Evolutionary conservation across 345 rosid genomes (phyloP).

Genomic region (Zanthoxylum bungeanum): DNA sequence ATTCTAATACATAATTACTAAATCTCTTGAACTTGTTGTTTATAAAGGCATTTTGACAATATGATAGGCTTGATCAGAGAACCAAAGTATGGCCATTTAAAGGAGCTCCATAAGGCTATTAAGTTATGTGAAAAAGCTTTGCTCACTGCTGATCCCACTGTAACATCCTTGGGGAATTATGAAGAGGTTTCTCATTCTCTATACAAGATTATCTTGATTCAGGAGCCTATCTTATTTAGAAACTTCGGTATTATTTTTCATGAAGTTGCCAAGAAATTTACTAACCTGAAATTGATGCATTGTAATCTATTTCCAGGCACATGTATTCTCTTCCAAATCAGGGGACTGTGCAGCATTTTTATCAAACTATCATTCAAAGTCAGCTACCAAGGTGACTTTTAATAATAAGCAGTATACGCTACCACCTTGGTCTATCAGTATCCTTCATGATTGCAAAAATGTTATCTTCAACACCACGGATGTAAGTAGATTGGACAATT

Average conservation of each 20-base stretch:
- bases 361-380: slow-evolving; percentile 47
- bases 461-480: slow-evolving; percentile 69
- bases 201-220: not conserved
- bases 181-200: slow-evolving; percentile 64
- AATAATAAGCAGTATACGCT: slow-evolving; percentile 47
- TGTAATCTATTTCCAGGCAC: slow-evolving; percentile 41
- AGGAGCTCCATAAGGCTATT: slow-evolving; percentile 66
- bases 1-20: not conserved
- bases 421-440: slow-evolving; percentile 96
- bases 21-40: not conserved
- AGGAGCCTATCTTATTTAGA: not conserved
- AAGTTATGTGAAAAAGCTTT: slow-evolving; percentile 68
- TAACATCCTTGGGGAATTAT: slow-evolving; percentile 52
- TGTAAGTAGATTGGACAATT: slow-evolving; percentile 31
- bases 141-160: slow-evolving; percentile 44
- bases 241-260: not conserved
- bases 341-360: slow-evolving; percentile 78
- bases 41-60: not conserved
- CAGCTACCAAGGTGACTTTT: slow-evolving; percentile 51
- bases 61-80: slow-evolving; percentile 68
- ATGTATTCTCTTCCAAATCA: slow-evolving; percentile 55
- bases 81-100: slow-evolving; percentile 76
- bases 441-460: slow-evolving; percentile 77
- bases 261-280: not conserved
- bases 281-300: not conserved